phyloP scores from a whole-genome alignment of 2,329 filamentous ascomycete genomes.

The Fusarium sp. region DNA sequence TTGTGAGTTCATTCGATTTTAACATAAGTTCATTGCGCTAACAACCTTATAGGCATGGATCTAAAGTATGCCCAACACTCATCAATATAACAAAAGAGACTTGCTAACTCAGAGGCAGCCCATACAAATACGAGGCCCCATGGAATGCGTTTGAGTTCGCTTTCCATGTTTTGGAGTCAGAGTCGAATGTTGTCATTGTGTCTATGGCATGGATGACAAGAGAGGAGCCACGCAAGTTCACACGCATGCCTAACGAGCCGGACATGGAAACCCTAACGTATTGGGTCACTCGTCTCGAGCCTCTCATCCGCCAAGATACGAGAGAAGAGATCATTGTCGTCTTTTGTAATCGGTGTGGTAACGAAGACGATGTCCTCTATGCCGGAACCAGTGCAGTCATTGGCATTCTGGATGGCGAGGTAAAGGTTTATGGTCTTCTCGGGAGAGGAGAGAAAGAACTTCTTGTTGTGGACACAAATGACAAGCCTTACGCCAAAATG shows the following conservation, averaged over 20 bases:
- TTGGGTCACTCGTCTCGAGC: slow-evolving; percentile 79
- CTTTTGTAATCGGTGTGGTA: slow-evolving; percentile 77
- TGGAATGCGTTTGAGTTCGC: slow-evolving; percentile 60
- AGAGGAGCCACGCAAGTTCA: slow-evolving; percentile 62
- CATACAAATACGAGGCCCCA: slow-evolving; percentile 55
- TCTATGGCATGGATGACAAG: slow-evolving; percentile 83
- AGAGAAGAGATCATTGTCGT: slow-evolving; percentile 74
- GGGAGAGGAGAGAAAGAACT: slow-evolving; percentile 78
- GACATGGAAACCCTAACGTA: slow-evolving; percentile 81
- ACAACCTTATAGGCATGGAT: slow-evolving; percentile 58
- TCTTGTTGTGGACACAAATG: slow-evolving; percentile 51
- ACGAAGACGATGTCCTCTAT: slow-evolving; percentile 74
- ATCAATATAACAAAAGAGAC: no score
- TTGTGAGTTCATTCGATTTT: slow-evolving; percentile 51
- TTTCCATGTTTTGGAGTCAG: slow-evolving; percentile 66
- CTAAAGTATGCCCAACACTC: slow-evolving; percentile 61
- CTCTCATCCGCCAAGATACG: slow-evolving; percentile 65
- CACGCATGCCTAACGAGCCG: slow-evolving; percentile 65
- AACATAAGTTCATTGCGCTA: neutral
- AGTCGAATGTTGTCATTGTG: slow-evolving; percentile 74
- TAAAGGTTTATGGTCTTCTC: slow-evolving; percentile 76
- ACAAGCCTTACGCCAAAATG: slow-evolving; percentile 5
- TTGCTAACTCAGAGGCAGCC: slow-evolving; percentile 36
- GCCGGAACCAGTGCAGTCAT: slow-evolving; percentile 80
- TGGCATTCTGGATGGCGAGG: slow-evolving; percentile 72